Evolutionary conservation across 768 basidiomycete genomes (phyloP), one percentile per base, ranked within the genome.

Genomic region (Sporobolomyces roseus): DNA sequence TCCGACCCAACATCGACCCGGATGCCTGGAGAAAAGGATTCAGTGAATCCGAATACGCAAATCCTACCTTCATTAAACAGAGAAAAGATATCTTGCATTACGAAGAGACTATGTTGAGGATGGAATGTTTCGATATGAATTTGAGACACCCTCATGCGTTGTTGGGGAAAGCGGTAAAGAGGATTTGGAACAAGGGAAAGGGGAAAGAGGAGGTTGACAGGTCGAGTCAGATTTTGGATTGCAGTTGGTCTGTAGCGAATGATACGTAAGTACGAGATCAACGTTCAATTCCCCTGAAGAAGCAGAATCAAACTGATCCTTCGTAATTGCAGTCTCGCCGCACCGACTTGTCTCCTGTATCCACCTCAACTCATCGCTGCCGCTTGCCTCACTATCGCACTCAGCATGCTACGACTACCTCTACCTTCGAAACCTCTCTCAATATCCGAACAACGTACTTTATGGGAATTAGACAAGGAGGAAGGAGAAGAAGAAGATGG

Each of bases 81-180:
- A 75, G 77, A 33, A 66, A 60, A 32, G 70, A 75, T 16, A 72
- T 79, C 30, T 38, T 77, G 19, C 56, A 67, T 12, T 46, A n/a
- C 16, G 78, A 79, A 48, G 78, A 79, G 66, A 58, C 77, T 23
- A 61, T 77, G 23, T 70, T 77, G 9, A 74, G 76, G 46, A 61
- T 75, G n/a, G 53, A 77, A 45, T 77, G 78, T 70, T 79, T 77
- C 68, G 78, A 79, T 63, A 72, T 78, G 74, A 75, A 58, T 2
- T 63, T 78, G 16, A 65, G 75, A 41, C 66, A 74, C 19, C 75
- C 75, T 32, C 76, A 70, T 48, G 51, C 50, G 4, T 27, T 72
- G 0, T 43, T 72, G 3, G 61, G 52, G n/a, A 62, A 63, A 52
- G 55, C 66, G 12, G 55, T 66, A 2, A 53, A 74, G 45, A 49